Evolutionary conservation across 1,284 basidiomycete species (phyloP), one percentile per base, ranked within the genome.

Genomic region (Cryptococcus sp.): DNA sequence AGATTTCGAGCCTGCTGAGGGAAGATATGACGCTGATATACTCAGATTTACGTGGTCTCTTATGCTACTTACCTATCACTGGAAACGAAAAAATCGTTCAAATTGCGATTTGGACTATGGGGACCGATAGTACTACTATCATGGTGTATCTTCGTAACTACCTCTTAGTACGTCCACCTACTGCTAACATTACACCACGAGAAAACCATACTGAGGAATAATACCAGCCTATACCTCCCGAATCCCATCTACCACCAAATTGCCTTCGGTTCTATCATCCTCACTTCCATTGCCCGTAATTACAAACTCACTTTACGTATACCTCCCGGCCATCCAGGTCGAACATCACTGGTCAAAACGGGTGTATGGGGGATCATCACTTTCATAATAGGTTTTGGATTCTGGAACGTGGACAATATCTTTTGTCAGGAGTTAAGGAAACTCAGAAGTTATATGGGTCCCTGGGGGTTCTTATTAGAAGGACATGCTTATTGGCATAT

Each of bases 391-490:
- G 81, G 79, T 2, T 82, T 82, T 56, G 66, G 60, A 2, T 74
- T 81, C 44, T 82, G 80, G 80, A 82, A 82, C 67, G 53, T 81
- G 10, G 81, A 82, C 65, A 82, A 82, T 65, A 67, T 81, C 56
- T 81, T 77, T 50, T 82, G 80, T 62, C 60, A 60, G 31, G 48
- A 63, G 14, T 60, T 78, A 48, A 67, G 70, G 30, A 57, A 37
- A 15, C 59, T 65, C 23, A 51, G 67, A 34, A 59, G 58, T 7
- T 13, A 50, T 6, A 37, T 74, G 14, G 67, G 66, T 13, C 58
- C 56, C 14, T 60, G 65, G 36, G 75, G 71, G 5, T 62, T 72
- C 54, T 50, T 74, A 6, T 57, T 73, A 1, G 68, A 77, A 59
- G 73, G 77, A 13, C 78, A 79, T 59, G 78, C 71, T 3, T 79